These are phyloP conservation scores for Leishmania mexicana DNA, from an alignment of 208 protist species.

Conservation along the genomic window DNA sequence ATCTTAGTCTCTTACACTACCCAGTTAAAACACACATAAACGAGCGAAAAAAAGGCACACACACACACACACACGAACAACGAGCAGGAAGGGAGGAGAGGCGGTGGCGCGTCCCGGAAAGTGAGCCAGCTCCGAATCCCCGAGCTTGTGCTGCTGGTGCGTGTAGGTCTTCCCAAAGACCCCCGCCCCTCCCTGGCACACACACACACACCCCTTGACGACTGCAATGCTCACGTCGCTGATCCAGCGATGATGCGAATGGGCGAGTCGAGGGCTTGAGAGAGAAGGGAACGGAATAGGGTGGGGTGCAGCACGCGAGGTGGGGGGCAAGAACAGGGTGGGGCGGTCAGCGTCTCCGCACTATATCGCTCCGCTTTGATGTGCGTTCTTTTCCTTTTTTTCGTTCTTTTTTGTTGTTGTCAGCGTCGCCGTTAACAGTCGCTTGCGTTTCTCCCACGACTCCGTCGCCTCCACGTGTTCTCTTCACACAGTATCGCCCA, in stretches of 20 bases:
- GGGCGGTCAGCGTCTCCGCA: background rate
- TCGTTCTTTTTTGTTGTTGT: background rate
- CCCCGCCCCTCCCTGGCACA: background rate
- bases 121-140: background rate
- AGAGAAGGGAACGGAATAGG: background rate
- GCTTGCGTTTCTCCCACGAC: background rate
- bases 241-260: background rate
- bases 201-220: background rate
- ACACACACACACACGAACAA: background rate
- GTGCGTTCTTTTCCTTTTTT: background rate
- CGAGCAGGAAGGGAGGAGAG: background rate
- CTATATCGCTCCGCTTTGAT: background rate
- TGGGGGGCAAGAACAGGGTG: background rate
- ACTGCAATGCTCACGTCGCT: background rate
- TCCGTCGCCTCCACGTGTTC: background rate
- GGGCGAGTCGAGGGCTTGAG: background rate
- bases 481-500: background rate
- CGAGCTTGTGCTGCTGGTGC: background rate
- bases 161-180: background rate
- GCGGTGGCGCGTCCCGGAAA: background rate
- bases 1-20: slow-evolving; percentile 12
- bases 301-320: background rate
- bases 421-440: background rate
- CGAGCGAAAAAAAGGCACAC: background rate
- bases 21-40: background rate